Evolutionary conservation across 495 filamentous ascomycete genomes (phyloP).

Genomic region (Bryoglossum gracile): DNA sequence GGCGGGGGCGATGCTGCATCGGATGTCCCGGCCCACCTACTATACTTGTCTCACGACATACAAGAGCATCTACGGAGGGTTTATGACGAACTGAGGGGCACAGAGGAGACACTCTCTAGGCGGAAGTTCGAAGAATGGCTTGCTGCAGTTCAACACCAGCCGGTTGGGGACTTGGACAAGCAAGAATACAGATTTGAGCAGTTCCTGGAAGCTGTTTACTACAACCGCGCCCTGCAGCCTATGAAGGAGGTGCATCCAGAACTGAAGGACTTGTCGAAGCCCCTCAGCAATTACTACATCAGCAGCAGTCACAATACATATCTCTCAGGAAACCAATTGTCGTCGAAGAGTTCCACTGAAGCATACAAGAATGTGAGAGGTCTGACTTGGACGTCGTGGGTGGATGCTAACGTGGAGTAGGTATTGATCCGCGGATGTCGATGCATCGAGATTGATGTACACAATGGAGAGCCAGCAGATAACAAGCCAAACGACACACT

Average conservation of each 20-base stretch:
- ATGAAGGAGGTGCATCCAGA: conserved; percentile 1
- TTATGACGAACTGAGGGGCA: conserved; percentile 15
- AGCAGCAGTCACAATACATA: conserved; percentile 95
- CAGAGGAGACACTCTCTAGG: conserved; percentile 8
- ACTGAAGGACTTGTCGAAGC: conserved; percentile 29
- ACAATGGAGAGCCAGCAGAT: conserved; percentile 65
- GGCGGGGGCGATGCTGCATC: conserved; percentile 18
- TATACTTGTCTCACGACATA: conserved; percentile 20
- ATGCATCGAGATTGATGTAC: conserved; percentile 93
- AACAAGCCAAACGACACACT: conserved; percentile 5
- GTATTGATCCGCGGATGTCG: conserved; percentile 74
- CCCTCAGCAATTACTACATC: conserved; percentile 83
- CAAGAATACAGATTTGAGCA: conserved; percentile 24
- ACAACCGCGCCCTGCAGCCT: conserved; percentile 14
- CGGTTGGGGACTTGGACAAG: conserved; percentile 9
- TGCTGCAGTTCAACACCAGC: conserved; percentile 13
- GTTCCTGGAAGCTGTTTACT: conserved; percentile 21
- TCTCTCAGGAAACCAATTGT: conserved; percentile 85
- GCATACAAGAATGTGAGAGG: conserved; percentile 71
- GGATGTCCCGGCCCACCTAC: conserved; percentile 12
- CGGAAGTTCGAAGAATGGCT: conserved; percentile 18
- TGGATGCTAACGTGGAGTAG: conserved; percentile 29
- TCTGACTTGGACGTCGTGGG: neutral
- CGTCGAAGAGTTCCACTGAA: conserved; percentile 69
- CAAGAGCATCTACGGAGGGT: conserved; percentile 22